Percentiles rank a stretch among this genome's conserved stretches.
phyloP scores from a whole-genome alignment of 176 grass and related monocot genomes.

The Oryza rufipogon region DNA sequence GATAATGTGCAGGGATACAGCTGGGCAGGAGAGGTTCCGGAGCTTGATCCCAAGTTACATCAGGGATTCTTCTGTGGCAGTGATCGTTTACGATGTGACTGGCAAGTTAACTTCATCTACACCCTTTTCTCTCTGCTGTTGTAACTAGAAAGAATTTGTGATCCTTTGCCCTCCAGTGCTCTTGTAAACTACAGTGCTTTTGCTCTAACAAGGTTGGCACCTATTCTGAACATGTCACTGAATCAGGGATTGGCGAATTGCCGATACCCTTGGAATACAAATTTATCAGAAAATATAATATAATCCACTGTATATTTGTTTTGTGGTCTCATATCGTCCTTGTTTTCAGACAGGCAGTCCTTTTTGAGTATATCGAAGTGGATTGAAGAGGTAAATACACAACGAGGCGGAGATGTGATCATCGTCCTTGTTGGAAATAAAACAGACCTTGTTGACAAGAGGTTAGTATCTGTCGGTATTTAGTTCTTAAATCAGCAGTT shows the following conservation, averaged over 20 bases:
- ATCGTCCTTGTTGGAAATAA: constrained; percentile 90
- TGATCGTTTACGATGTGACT: constrained; percentile 81
- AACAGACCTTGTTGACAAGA: constrained; percentile 79
- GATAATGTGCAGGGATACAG: constrained; percentile 69
- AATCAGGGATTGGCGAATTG: not conserved
- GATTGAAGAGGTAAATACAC: constrained; percentile 75
- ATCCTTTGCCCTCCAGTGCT: not conserved
- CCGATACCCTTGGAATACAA: not conserved
- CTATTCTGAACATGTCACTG: not conserved
- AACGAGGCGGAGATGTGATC: constrained; percentile 65
- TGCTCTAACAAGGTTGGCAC: not conserved
- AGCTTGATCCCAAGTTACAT: constrained; percentile 86
- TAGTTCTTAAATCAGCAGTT: not conserved
- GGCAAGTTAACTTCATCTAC: constrained; percentile 43
- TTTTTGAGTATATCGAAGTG: constrained; percentile 78
- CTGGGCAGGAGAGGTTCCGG: constrained; percentile 84
- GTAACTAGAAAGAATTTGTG: not conserved
- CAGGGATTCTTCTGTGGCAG: constrained; percentile 79
- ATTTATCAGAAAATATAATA: not conserved
- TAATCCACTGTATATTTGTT: not conserved
- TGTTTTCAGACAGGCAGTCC: constrained; percentile 68
- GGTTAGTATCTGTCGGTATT: constrained; percentile 32
- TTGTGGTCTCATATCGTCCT: not conserved
- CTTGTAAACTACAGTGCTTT: not conserved
- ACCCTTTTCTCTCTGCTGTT: not conserved